Evolutionary conservation across 2,329 filamentous ascomycete species (phyloP).

Genomic region (Phyllosticta ampelicida): DNA sequence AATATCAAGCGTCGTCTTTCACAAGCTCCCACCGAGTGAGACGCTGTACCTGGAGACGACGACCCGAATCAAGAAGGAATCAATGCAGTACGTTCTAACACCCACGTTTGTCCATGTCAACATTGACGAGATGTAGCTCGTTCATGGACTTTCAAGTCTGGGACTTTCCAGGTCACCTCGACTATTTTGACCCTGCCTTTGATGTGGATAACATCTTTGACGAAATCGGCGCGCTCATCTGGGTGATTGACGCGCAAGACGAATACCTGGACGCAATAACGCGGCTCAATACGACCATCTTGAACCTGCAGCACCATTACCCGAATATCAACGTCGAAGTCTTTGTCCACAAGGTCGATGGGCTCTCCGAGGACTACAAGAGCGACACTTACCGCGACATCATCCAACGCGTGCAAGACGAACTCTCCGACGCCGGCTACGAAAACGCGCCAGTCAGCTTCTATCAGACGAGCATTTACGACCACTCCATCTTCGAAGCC

Average conservation of each 20-base stretch:
- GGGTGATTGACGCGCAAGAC: slow-evolving; percentile 97
- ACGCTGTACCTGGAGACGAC: slow-evolving; percentile 94
- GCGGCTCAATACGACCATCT: slow-evolving; percentile 76
- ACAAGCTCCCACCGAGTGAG: slow-evolving; percentile 92
- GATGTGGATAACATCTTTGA: slow-evolving; percentile 91
- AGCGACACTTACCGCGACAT: slow-evolving; percentile 95
- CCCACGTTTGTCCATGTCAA: background rate
- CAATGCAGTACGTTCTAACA: slow-evolving; percentile 64
- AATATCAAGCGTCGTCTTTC: slow-evolving; percentile 97
- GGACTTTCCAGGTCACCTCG: slow-evolving; percentile 92
- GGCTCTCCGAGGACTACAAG: slow-evolving; percentile 93
- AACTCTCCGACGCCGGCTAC: slow-evolving; percentile 84
- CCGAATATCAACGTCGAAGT: slow-evolving; percentile 95
- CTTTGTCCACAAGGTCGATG: slow-evolving; percentile 98
- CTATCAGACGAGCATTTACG: slow-evolving; percentile 95
- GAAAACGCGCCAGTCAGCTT: slow-evolving; percentile 91
- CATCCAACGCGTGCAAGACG: slow-evolving; percentile 90
- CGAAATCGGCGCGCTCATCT: slow-evolving; percentile 87
- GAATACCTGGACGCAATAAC: slow-evolving; percentile 90
- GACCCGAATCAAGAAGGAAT: slow-evolving; percentile 85
- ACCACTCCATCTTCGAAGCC: slow-evolving; percentile 96
- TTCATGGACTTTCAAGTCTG: slow-evolving; percentile 99
- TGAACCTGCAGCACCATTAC: slow-evolving; percentile 78
- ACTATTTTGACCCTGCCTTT: slow-evolving; percentile 81
- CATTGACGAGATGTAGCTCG: slow-evolving; percentile 48